Evolutionary conservation across 1,284 basidiomycete genomes (phyloP).

Genomic region (Ceratobasidium sp.): DNA sequence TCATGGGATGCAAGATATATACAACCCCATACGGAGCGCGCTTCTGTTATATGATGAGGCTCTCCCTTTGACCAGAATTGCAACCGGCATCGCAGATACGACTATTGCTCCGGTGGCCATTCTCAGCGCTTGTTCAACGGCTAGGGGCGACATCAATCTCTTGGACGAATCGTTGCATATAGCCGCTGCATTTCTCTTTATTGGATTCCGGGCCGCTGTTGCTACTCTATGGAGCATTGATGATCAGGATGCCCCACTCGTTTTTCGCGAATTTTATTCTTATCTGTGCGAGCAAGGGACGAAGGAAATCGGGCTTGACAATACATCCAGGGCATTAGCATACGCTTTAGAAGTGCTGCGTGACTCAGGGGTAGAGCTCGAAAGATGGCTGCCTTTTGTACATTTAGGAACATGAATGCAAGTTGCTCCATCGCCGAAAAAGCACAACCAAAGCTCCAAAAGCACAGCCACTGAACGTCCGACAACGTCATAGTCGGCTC

Average conservation of each 20-base stretch:
- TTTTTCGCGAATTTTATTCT: neutral
- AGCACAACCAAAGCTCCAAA: no score
- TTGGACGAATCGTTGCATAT: slow-evolving; percentile 18
- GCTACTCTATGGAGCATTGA: neutral
- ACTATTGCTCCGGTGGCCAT: neutral
- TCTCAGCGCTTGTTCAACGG: slow-evolving; percentile 1
- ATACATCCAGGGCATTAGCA: neutral
- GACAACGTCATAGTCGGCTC: neutral
- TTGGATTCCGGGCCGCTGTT: neutral
- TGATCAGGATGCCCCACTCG: neutral
- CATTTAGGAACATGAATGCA: neutral
- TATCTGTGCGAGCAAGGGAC: neutral
- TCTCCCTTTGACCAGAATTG: neutral
- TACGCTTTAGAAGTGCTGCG: neutral
- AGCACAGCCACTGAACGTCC: neutral
- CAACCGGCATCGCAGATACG: neutral
- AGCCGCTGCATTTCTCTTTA: slow-evolving; percentile 14
- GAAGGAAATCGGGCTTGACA: neutral
- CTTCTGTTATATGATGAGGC: neutral
- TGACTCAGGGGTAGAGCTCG: neutral
- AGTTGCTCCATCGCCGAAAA: no score
- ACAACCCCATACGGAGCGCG: neutral
- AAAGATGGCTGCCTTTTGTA: neutral
- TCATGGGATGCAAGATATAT: neutral
- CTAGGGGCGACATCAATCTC: neutral